Base-by-base conservation (phyloP, 2,329 filamentous ascomycete genomes). In the Hypoxylon sp. region DNA sequence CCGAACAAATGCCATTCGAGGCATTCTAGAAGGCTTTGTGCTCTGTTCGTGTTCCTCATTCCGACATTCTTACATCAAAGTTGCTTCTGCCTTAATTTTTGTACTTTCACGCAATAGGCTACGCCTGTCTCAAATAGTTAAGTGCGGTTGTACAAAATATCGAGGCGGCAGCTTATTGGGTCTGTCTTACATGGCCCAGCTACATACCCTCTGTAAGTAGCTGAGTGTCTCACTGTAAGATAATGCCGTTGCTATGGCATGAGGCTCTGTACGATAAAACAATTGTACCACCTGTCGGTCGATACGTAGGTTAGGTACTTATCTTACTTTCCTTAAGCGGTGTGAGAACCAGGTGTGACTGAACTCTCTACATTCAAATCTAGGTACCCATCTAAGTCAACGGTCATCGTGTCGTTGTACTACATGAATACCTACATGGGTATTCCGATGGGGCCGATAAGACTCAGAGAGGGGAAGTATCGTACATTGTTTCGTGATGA, bases 211-310 rank as follows among this genome's bases (percentile, higher is more conserved):
- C 14, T 58, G 11, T 23, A 54, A 34, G 52, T 43, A 54, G 39
- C 51, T 55, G 46, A 39, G n/a, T 53, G 55, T 63, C 46, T 60
- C 27, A 32, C 27, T 46, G 41, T 56, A 21, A 55, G 50, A 53
- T 62, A 56, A 52, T 21, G 39, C 37, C 29, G 43, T 48, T 37
- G 14, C 25, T 30, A 45, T 62, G 39, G 54, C 39, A 53, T 68
- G 65, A 55, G 62, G 65, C 65, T 65, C 58, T 68, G 54, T 51
- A 68, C 47, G 34, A 50, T 53, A 25, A 27, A 23, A 16, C 46
- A 9, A 39, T 21, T 41, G 43, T 53, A 56, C 27, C 3, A 50
- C 21, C 37, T 2, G 37, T 41, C n/a, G 14, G 11, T 30, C 19
- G 12, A 23, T 46, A 48, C 45, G 9, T 37, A 5, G n/a, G 39